Evolutionary conservation across 2,329 filamentous ascomycete genomes (phyloP).

Genomic region (Trichoderma sp.): DNA sequence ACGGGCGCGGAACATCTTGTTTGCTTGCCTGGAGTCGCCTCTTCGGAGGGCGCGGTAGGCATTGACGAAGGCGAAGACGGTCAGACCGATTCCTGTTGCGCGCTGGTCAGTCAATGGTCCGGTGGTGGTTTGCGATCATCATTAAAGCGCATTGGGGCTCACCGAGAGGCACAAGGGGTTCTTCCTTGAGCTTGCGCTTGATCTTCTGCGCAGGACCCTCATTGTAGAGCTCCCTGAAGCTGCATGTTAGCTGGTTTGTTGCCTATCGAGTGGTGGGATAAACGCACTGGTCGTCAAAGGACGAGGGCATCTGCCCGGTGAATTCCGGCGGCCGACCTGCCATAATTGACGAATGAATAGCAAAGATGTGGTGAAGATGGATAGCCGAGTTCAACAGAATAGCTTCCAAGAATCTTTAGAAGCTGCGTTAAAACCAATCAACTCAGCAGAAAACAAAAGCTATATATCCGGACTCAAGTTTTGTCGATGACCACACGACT

Average conservation of each 20-base stretch:
- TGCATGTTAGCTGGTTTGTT: constrained; percentile 24
- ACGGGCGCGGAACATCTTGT: constrained; percentile 94
- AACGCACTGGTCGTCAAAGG: constrained; percentile 73
- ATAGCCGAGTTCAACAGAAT: background rate
- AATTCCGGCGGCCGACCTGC: constrained; percentile 33
- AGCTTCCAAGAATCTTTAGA: background rate
- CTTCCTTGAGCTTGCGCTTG: constrained; percentile 75
- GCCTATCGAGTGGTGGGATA: constrained; percentile 7
- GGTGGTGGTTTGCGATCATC: background rate
- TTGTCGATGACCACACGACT: constrained; percentile 15
- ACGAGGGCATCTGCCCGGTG: constrained; percentile 66
- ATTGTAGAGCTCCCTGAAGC: constrained; percentile 74
- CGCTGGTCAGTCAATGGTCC: constrained; percentile 3
- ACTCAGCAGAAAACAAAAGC: background rate
- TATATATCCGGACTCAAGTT: background rate
- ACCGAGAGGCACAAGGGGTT: constrained; percentile 88
- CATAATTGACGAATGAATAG: constrained; percentile 26
- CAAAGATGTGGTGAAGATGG: background rate
- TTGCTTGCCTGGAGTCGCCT: constrained; percentile 82
- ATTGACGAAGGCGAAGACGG: constrained; percentile 79
- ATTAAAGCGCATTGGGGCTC: constrained; percentile 23
- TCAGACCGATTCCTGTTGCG: constrained; percentile 67
- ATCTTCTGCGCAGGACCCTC: constrained; percentile 78
- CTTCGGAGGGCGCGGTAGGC: constrained; percentile 81
- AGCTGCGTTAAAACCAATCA: background rate